A percentile compares a stretch with the other conserved stretches of the same genome.
These are phyloP conservation scores for Phaeophleospora eucalypticola DNA, from an alignment of 2,329 filamentous ascomycete species.

Conservation along the genomic window DNA sequence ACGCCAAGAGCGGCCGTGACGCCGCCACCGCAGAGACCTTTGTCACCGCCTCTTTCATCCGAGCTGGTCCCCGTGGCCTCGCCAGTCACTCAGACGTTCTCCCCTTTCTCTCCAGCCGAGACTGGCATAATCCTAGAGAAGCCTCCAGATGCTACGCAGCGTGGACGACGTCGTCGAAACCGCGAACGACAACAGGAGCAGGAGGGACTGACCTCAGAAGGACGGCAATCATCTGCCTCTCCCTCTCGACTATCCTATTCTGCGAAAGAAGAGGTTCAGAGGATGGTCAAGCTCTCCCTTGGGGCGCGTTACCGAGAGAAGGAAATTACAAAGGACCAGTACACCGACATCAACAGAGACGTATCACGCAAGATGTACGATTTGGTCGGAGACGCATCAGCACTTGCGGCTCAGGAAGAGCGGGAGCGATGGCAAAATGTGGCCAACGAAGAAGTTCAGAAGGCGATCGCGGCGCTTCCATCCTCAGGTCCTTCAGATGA, in stretches of 20 bases:
- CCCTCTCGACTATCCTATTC: constrained; percentile 62
- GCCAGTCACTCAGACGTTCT: constrained; percentile 61
- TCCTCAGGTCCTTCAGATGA: neutral
- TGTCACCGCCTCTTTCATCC: constrained; percentile 66
- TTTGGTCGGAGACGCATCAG: constrained; percentile 49
- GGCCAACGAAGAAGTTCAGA: constrained; percentile 73
- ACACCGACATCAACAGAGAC: constrained; percentile 84
- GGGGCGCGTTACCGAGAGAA: constrained; percentile 78
- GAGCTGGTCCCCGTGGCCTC: constrained; percentile 71
- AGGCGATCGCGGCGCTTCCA: constrained; percentile 51
- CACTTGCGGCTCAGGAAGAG: constrained; percentile 59
- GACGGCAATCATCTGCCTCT: constrained; percentile 25
- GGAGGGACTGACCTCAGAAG: constrained; percentile 22
- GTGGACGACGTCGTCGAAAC: constrained; percentile 21
- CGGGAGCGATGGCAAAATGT: constrained; percentile 70
- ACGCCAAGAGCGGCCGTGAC: constrained; percentile 65
- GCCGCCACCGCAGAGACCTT: constrained; percentile 63
- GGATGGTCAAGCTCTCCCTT: constrained; percentile 77
- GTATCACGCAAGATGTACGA: constrained; percentile 87
- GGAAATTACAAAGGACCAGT: constrained; percentile 80
- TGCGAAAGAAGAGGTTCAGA: constrained; percentile 83
- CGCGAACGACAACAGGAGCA: constrained; percentile 23
- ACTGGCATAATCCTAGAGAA: constrained; percentile 18
- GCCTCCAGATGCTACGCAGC: constrained; percentile 7
- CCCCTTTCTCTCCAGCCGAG: constrained; percentile 55